Conservation (phyloP, 2,329 filamentous ascomycete genomes). For the Diaporthe nobilis region DNA sequence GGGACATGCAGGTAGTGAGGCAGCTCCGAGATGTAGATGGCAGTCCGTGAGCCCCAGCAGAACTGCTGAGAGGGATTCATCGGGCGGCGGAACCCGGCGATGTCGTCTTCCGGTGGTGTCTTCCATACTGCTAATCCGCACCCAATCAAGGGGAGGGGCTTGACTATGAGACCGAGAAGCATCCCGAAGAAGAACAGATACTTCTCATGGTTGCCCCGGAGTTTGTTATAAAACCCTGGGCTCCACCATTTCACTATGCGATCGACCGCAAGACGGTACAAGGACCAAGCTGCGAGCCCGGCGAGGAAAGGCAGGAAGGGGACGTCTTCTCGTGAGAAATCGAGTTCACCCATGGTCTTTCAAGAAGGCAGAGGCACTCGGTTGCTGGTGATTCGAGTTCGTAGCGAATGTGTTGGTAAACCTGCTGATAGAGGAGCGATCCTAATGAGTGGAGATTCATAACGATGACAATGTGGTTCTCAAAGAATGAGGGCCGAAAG, state of each 20-base stretch:
- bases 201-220: conserved; percentile 39
- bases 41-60: conserved; percentile 46
- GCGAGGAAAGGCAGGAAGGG: conserved; percentile 43
- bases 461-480: not conserved
- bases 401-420: no score
- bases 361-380: no score
- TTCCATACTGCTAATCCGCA: conserved; percentile 43
- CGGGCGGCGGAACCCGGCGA: conserved; percentile 42
- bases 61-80: conserved; percentile 44
- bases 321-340: conserved; percentile 24
- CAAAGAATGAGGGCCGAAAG: not conserved
- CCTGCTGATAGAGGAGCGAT: not conserved
- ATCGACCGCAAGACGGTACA: conserved; percentile 40
- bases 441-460: not conserved
- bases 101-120: conserved; percentile 44
- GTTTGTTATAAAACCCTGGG: conserved; percentile 41
- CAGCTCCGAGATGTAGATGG: conserved; percentile 44
- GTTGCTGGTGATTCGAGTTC: not conserved
- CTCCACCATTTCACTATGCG: conserved; percentile 37
- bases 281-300: conserved; percentile 41
- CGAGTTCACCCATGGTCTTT: not conserved
- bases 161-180: conserved; percentile 43
- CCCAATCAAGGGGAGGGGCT: conserved; percentile 41
- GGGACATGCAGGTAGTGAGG: conserved; percentile 41
- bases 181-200: conserved; percentile 44